Percentiles rank a stretch among this genome's conserved stretches.
Conservation (phyloP, 2,329 filamentous ascomycete genomes). For the Aspergillus piperis region DNA sequence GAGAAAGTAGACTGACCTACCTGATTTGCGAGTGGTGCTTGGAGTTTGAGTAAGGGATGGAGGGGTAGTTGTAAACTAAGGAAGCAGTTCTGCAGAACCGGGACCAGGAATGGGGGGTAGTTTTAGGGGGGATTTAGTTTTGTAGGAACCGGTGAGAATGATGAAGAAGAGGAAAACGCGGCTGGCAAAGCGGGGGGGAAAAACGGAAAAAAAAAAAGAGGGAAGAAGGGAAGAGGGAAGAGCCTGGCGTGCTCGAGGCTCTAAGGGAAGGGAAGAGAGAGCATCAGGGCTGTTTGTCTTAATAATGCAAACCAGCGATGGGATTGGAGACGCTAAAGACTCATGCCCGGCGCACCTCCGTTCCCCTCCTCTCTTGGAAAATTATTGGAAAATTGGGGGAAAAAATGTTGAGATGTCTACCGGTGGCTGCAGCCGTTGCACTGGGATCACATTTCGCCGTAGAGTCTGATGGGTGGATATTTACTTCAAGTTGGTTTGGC, state of each 20-base stretch:
- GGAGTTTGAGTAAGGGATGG: neutral
- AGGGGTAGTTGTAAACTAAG: neutral
- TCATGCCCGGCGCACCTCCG: neutral
- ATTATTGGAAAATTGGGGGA: neutral
- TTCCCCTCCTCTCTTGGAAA: neutral
- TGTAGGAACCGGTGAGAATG: neutral
- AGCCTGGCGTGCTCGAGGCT: neutral
- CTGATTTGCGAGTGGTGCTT: neutral
- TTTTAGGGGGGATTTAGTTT: neutral
- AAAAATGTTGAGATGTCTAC: no score
- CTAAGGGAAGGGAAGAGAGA: neutral
- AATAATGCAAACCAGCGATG: constrained; percentile 5
- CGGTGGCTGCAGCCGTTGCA: no score
- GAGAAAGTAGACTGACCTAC: neutral
- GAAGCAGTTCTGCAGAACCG: constrained; percentile 1
- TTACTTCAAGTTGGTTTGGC: neutral
- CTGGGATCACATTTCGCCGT: neutral
- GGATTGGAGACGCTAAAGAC: constrained; percentile 3
- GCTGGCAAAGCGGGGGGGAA: constrained; percentile 3
- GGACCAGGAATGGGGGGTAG: neutral
- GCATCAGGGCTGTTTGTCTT: neutral
- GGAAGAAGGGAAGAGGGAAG: neutral
- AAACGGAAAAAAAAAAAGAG: neutral
- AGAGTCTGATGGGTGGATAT: neutral
- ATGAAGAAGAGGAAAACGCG: constrained; percentile 1